These are phyloP conservation scores for Osmanthus fragrans DNA, from an alignment of 257 asterid genomes.

Conservation along the genomic window DNA sequence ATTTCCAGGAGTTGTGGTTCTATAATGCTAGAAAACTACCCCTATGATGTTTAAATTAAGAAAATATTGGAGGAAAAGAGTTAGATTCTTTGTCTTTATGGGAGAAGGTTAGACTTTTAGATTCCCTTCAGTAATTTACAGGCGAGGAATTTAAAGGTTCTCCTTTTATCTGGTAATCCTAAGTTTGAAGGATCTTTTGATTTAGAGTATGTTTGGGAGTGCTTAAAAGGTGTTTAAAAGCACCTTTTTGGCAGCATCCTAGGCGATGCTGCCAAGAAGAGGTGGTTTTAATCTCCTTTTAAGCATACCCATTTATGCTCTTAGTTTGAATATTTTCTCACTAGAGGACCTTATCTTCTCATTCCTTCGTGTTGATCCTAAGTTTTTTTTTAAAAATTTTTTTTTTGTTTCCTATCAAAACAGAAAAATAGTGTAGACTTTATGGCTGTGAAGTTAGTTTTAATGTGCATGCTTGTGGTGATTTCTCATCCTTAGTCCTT, in stretches of 20 bases:
- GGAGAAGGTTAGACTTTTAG: not conserved
- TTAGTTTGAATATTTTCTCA: not conserved
- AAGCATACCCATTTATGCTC: not conserved
- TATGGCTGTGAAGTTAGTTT: not conserved
- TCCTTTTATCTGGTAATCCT: not conserved
- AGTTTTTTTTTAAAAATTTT: not conserved
- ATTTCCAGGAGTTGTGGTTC: not conserved
- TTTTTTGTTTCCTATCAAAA: not conserved
- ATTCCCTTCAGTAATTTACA: not conserved
- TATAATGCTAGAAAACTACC: not conserved
- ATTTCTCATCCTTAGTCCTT: constrained; percentile 18
- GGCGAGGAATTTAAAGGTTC: not conserved
- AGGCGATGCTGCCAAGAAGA: not conserved
- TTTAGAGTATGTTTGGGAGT: not conserved
- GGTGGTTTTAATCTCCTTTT: not conserved
- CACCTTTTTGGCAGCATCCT: no score
- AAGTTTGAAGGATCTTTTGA: not conserved
- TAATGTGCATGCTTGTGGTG: constrained; percentile 11
- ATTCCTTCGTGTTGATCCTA: not conserved
- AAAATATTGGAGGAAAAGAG: not conserved
- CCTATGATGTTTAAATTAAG: not conserved
- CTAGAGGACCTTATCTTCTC: not conserved
- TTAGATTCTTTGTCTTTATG: not conserved
- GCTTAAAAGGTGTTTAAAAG: not conserved
- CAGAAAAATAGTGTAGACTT: not conserved